These are phyloP conservation scores for Parasarocladium wereldwijsianum DNA, from an alignment of 2,329 filamentous ascomycete species.

Conservation along the genomic window DNA sequence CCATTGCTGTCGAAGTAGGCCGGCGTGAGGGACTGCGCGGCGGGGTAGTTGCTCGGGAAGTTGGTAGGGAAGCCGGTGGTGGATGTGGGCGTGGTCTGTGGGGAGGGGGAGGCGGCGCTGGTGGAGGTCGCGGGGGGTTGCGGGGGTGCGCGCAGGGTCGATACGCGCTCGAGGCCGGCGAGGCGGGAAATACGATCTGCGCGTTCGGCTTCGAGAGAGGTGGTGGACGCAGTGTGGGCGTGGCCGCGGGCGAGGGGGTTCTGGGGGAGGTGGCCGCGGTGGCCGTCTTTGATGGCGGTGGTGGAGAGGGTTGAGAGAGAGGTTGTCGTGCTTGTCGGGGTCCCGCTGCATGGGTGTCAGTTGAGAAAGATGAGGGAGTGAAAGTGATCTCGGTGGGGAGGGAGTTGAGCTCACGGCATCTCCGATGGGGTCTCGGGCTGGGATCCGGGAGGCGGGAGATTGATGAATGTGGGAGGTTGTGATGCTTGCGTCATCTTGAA, in stretches of 20 bases:
- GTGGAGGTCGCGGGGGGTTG: conserved; percentile 15
- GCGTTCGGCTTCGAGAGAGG: conserved; percentile 77
- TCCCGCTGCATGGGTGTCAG: conserved; percentile 45
- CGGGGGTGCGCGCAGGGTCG: conserved; percentile 49
- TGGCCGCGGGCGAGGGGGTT: conserved; percentile 37
- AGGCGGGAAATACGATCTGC: conserved; percentile 91
- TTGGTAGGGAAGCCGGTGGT: conserved; percentile 26
- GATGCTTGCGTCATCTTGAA: conserved; percentile 24
- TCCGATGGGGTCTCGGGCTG: conserved; percentile 79
- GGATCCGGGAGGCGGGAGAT: conserved; percentile 68
- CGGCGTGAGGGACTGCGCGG: conserved; percentile 31
- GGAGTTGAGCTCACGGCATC: conserved; percentile 68
- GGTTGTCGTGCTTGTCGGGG: conserved; percentile 82
- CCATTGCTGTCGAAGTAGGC: conserved; percentile 73
- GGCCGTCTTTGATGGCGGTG: conserved; percentile 91
- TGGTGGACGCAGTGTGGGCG: conserved; percentile 44
- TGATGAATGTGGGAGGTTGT: conserved; percentile 61
- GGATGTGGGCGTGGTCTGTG: conserved; percentile 36
- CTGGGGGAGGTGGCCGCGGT: conserved; percentile 63
- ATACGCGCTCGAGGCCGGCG: conserved; percentile 77
- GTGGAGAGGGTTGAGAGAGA: conserved; percentile 86
- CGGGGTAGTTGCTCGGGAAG: conserved; percentile 24
- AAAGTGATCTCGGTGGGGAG: too few relatives aligned
- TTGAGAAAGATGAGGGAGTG: conserved; percentile 6
- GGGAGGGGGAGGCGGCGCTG: conserved; percentile 22